These are phyloP conservation scores for Boletus vinaceobasis DNA, from an alignment of 768 basidiomycete genomes.

Conservation along the genomic window DNA sequence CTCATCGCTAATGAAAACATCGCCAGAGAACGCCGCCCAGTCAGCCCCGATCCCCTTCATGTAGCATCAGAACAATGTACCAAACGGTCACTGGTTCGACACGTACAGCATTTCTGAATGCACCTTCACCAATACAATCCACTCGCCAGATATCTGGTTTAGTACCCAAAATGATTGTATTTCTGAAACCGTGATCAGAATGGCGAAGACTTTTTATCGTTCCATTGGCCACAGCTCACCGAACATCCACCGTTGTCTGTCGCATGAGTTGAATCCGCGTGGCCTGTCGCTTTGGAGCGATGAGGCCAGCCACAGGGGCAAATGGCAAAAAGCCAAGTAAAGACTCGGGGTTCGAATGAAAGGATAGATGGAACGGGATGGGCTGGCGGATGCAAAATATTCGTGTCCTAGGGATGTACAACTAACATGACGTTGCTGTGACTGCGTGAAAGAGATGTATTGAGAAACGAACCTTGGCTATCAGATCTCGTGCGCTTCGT, in stretches of 20 bases:
- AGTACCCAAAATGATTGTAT: constrained; percentile 44
- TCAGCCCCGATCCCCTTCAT: constrained; percentile 59
- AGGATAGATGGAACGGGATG: constrained; percentile 66
- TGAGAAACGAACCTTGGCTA: constrained; percentile 25
- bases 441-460: background rate
- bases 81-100: background rate
- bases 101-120: constrained; percentile 55
- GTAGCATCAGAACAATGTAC: constrained; percentile 2
- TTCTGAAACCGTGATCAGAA: constrained; percentile 33
- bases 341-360: constrained; percentile 54
- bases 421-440: constrained; percentile 18
- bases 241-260: constrained; percentile 65
- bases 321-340: constrained; percentile 60
- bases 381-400: constrained; percentile 54
- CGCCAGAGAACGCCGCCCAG: constrained; percentile 60
- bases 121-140: constrained; percentile 61
- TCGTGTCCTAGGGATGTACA: constrained; percentile 57
- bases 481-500: constrained; percentile 38
- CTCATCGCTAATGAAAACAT: constrained; percentile 48
- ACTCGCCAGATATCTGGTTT: constrained; percentile 72
- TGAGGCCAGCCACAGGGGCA: constrained; percentile 42
- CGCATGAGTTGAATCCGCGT: constrained; percentile 63
- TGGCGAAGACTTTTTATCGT: background rate
- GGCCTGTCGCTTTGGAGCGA: constrained; percentile 27
- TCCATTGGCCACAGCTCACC: constrained; percentile 28